These are phyloP conservation scores for Pestalotiopsis sp. DNA, from an alignment of 2,329 filamentous ascomycete genomes.

Conservation along the genomic window DNA sequence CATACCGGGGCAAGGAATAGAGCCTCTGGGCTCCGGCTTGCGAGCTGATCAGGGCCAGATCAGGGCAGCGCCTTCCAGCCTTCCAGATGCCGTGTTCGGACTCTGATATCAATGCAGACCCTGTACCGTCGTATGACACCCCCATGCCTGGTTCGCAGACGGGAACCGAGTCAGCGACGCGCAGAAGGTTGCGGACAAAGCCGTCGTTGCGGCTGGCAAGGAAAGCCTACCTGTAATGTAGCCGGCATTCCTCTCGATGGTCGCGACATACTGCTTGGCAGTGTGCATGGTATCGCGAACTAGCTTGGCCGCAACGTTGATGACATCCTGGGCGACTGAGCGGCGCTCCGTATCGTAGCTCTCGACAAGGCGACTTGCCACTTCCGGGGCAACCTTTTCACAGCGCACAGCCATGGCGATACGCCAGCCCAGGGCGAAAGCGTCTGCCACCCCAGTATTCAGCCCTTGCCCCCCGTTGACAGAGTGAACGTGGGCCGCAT, in stretches of 20 bases:
- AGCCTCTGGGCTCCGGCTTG: conserved; percentile 23
- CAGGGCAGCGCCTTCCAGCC: conserved; percentile 38
- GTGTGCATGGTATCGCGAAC: conserved; percentile 44
- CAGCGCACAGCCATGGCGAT: conserved; percentile 32
- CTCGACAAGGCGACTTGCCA: conserved; percentile 30
- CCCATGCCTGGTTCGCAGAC: conserved; percentile 35
- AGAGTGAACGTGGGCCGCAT: conserved; percentile 57
- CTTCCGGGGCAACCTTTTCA: conserved; percentile 19
- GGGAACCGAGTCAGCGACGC: not conserved
- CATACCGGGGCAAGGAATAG: conserved; percentile 33
- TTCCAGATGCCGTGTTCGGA: conserved; percentile 36
- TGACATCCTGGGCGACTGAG: conserved; percentile 42
- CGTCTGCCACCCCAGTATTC: conserved; percentile 59
- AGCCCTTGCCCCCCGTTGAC: conserved; percentile 58
- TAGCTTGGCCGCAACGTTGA: conserved; percentile 45
- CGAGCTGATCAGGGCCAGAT: conserved; percentile 27
- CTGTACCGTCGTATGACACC: conserved; percentile 36
- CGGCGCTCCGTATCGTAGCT: conserved; percentile 47
- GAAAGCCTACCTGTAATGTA: conserved; percentile 43
- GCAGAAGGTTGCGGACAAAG: not conserved
- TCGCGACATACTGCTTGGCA: conserved; percentile 45
- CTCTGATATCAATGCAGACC: conserved; percentile 34
- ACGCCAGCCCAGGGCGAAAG: conserved; percentile 56
- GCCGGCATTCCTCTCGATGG: conserved; percentile 46
- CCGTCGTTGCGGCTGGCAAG: conserved; percentile 6